phyloP scores from a whole-genome alignment of 2,329 filamentous ascomycete genomes.

The Cladophialophora immunda region DNA sequence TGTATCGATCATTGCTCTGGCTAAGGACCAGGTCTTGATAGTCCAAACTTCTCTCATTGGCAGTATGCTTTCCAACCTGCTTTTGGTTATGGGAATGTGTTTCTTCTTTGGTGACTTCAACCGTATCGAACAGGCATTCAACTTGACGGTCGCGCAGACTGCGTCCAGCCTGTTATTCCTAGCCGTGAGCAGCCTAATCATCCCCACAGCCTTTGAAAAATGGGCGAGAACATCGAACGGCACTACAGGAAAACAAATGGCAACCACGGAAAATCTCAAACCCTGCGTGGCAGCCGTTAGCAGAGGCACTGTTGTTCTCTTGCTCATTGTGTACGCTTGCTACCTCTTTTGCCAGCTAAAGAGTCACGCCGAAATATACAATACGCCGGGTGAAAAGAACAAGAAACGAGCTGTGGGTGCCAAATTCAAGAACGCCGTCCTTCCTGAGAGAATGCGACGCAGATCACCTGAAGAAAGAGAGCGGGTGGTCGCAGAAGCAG shows the following conservation, averaged over 20 bases:
- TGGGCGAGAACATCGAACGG: constrained; percentile 53
- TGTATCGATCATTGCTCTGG: constrained; percentile 83
- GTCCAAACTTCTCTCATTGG: constrained; percentile 93
- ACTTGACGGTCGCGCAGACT: constrained; percentile 89
- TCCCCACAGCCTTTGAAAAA: constrained; percentile 84
- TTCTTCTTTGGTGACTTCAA: constrained; percentile 88
- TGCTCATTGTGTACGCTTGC: constrained; percentile 81
- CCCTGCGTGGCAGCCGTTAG: constrained; percentile 37
- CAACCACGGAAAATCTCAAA: constrained; percentile 34
- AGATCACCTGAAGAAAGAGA: no score
- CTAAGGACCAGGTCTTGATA: constrained; percentile 77
- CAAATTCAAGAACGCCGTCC: constrained; percentile 39
- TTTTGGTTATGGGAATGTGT: constrained; percentile 89
- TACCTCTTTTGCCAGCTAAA: constrained; percentile 93
- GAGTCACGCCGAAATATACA: constrained; percentile 83
- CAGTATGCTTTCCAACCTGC: constrained; percentile 87
- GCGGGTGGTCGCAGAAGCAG: no score
- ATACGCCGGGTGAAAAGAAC: constrained; percentile 79
- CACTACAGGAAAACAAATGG: constrained; percentile 23
- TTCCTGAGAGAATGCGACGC: no score
- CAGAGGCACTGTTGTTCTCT: constrained; percentile 70
- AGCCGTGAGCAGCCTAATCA: constrained; percentile 81
- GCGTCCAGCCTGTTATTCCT: constrained; percentile 82
- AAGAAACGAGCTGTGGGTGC: constrained; percentile 60
- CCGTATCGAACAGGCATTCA: constrained; percentile 85